Base-by-base conservation (phyloP, 495 filamentous ascomycete genomes). In the Neurospora sp. region DNA sequence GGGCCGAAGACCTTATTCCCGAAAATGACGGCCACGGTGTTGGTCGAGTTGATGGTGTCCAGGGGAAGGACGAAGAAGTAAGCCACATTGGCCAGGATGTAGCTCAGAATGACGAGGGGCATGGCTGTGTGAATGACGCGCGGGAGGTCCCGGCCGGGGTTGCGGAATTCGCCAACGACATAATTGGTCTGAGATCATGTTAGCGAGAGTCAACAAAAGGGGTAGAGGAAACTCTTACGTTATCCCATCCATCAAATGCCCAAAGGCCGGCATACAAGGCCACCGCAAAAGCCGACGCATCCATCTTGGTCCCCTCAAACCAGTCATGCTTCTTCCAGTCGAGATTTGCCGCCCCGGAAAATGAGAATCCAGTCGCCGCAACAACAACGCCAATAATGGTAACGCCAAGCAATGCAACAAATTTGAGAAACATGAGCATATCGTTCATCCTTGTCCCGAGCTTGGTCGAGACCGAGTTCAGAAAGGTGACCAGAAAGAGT, bases 211-310 rank as follows among this genome's bases (percentile, higher is more conserved):
- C 27, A 41, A 72, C 35, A 72, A 39, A 68, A 48, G 17, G 59
- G 59, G 45, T 2, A 48, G 41, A 27, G 53, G 71, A 72, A 74
- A 85, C 92, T 83, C 82, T 65, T 65, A 96, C 94, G 81, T 99
- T 99, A 79, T 99, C 96, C 96, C 96, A 99, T 22, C 96, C 96
- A 78, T 99, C 96, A 82, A 95, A 99, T 3, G 96, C 96, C 96
- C 96, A 99, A 3, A 99, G 85, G 10, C 96, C 96, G 37, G 94
- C 95, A 81, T 99, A 99, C 72, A 99, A 80, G 4, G 96, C 96
- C 70, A 98, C 92, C 17, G 94, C 94, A 90, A 93, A 96, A 74
- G 89, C 89, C 17, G 91, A 93, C 17, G 90, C 86, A 79, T 93
- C 89, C n/a, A 87, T 87, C 75, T 84, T 92, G 12, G 94, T 97